Evolutionary conservation across 2,329 filamentous ascomycete species (phyloP), one percentile per base, ranked within the genome.

Genomic region (Herpotrichia juniperi): DNA sequence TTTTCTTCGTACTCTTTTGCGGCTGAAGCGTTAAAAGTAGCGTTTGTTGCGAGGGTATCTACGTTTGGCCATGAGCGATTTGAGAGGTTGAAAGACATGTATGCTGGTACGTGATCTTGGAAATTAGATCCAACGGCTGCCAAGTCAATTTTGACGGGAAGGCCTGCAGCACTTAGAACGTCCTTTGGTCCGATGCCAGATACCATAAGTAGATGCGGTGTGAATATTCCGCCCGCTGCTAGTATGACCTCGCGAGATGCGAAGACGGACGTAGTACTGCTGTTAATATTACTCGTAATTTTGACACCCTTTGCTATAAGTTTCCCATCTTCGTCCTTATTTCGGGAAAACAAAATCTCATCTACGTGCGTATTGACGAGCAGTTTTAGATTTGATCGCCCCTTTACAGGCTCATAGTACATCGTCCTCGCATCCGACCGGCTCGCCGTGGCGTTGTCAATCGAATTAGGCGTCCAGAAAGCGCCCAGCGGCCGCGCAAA

Each of bases 211-310:
- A 75, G 11, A 87, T 68, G 64, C 82, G 82, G 1, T 82, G 85
- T 1, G 82, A 84, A 59, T 81, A 78, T 26, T 85, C 48, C 72
- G 22, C 76, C 79, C 1, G 85, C 85, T 1, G 82, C 83, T 1
- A 88, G 64, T 24, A 88, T 78, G n/a, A 87, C 78, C 59, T 87
- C 84, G 8, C 22, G 37, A 16, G 26, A 31, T 12, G 51, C 51
- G 21, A 25, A 46, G 11, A 54, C 24, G 26, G 35, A 11, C n/a
- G 39, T 44, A 2, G 17, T 34, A 8, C 19, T 3, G 16, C 16
- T 31, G n/a, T 45, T 35, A 12, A 2, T n/a, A 12, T 43, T 22
- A 1, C 42, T 31, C 12, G 28, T 34, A 17, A 48, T 21, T 10
- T 53, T 45, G 28, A 58, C 49, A 16, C 56, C 56, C 6, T 10